Evolutionary conservation across 306 rosid species (phyloP).

Genomic region (Heteromeles arbutifolia): DNA sequence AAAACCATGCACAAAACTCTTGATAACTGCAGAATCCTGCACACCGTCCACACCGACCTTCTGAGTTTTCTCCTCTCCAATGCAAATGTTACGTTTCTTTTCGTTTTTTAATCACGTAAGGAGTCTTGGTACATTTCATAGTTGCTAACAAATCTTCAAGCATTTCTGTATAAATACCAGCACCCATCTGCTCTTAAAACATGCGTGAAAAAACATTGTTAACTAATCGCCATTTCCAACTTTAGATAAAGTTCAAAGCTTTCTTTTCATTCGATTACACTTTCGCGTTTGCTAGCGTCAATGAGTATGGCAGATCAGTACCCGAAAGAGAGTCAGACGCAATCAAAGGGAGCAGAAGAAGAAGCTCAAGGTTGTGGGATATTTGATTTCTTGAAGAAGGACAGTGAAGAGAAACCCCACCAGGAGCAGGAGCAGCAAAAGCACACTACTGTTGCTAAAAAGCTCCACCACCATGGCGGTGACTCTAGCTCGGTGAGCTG

Average conservation of each 20-base stretch:
- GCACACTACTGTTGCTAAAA: slow-evolving; percentile 11
- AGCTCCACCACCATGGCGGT: slow-evolving; percentile 33
- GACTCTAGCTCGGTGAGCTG: slow-evolving; percentile 48
- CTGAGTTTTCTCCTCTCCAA: neutral
- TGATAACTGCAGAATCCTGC: neutral
- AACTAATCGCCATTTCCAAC: neutral
- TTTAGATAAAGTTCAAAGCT: neutral
- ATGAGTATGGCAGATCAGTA: slow-evolving; percentile 26
- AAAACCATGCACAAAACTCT: neutral
- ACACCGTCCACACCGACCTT: slow-evolving; percentile 23
- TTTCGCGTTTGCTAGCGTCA: neutral
- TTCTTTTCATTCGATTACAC: neutral
- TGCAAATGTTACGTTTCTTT: neutral
- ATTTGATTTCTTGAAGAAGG: slow-evolving; percentile 30
- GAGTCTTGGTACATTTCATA: neutral
- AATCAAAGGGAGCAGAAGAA: slow-evolving; percentile 9
- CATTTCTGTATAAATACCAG: slow-evolving; percentile 9
- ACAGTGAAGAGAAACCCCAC: slow-evolving; percentile 29
- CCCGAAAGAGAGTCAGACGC: slow-evolving; percentile 11
- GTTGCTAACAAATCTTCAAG: neutral
- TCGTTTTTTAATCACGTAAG: neutral
- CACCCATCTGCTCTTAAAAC: neutral
- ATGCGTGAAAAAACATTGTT: neutral
- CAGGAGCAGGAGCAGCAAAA: neutral
- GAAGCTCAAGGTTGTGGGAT: slow-evolving; percentile 15